Evolutionary conservation across 176 grass and related monocot species (phyloP).

Genomic region (Otatea glauca): DNA sequence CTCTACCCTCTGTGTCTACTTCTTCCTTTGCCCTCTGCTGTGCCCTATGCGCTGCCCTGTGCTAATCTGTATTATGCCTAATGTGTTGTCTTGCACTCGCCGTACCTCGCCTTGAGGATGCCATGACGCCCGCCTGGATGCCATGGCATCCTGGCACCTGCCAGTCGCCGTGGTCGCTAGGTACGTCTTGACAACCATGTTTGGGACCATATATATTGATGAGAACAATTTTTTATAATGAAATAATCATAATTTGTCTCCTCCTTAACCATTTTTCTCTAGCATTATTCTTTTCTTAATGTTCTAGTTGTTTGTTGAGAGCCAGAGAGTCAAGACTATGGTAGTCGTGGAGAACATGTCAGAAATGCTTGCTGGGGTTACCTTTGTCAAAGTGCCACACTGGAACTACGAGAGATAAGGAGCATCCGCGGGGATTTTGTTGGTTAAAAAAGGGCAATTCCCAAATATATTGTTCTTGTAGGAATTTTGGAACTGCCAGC

Average conservation of each 20-base stretch:
- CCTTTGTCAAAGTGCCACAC: constrained; percentile 96
- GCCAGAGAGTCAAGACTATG: constrained; percentile 98
- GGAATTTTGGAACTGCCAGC: background rate
- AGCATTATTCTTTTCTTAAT: background rate
- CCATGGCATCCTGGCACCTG: too few species aligned
- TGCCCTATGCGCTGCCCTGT: too few species aligned
- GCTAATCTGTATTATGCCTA: too few species aligned
- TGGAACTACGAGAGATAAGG: constrained; percentile 78
- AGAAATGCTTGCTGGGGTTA: constrained; percentile 99
- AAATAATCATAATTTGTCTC: background rate
- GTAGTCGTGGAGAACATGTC: constrained; percentile 86
- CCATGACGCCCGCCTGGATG: too few species aligned
- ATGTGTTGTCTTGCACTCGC: too few species aligned
- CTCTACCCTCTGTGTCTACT: too few species aligned
- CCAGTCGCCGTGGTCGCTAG: too few species aligned
- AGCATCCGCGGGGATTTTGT: background rate
- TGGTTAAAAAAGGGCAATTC: constrained; percentile 5
- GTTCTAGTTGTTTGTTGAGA: constrained; percentile 83
- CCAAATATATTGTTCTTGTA: constrained; percentile 1
- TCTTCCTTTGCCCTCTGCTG: too few species aligned
- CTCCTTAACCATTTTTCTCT: background rate
- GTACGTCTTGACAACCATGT: too few species aligned
- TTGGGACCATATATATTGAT: background rate
- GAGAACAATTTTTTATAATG: background rate
- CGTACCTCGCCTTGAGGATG: too few species aligned